phyloP scores from a whole-genome alignment of 148 eudicot genomes.

The Rhododendron williamsianum region DNA sequence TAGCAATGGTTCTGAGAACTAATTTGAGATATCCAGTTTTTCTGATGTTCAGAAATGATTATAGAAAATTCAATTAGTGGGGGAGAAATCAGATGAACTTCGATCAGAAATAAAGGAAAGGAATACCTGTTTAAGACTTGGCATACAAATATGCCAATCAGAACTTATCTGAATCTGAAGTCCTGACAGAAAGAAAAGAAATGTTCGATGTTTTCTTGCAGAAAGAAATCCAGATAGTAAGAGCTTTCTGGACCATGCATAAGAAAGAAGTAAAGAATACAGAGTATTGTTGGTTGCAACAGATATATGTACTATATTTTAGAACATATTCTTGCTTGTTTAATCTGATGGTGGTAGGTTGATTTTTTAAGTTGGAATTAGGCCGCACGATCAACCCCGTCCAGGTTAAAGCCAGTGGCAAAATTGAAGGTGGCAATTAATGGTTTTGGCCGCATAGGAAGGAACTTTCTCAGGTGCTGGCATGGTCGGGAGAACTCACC shows the following conservation, averaged over 20 bases:
- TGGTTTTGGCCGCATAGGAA: constrained; percentile 93
- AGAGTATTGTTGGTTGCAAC: neutral
- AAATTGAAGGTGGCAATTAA: constrained; percentile 97
- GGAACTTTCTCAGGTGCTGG: constrained; percentile 99
- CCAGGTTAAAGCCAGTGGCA: constrained; percentile 64
- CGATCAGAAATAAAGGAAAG: neutral
- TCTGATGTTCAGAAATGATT: neutral
- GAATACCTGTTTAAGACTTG: neutral
- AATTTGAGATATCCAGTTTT: neutral
- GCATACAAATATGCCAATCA: too few species aligned
- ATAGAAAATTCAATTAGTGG: neutral
- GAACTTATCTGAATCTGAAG: neutral
- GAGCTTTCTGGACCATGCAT: neutral
- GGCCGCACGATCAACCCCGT: constrained; percentile 57
- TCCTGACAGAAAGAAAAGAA: neutral
- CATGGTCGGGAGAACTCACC: constrained; percentile 94
- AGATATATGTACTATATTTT: neutral
- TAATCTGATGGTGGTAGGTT: neutral
- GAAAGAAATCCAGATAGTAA: neutral
- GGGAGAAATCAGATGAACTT: neutral
- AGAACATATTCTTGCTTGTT: neutral
- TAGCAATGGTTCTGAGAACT: neutral
- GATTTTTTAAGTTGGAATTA: constrained; percentile 18
- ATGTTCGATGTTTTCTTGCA: neutral
- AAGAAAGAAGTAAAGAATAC: neutral